Percentiles rank a stretch among this genome's conserved stretches.
phyloP scores from a whole-genome alignment of 75 land plant species.

The Cryptomeria japonica region DNA sequence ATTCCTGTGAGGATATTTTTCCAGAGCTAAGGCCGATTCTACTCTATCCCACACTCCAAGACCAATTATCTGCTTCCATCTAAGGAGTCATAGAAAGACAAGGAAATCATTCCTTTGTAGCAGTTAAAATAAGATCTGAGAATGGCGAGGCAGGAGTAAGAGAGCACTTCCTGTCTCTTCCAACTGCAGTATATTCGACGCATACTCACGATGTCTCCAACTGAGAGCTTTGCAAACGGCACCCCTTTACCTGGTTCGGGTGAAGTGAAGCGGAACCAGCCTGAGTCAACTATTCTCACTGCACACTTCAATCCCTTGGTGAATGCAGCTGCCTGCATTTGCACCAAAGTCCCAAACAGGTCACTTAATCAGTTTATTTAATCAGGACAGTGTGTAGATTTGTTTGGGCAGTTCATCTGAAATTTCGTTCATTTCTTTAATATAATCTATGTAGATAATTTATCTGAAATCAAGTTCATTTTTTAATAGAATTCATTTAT shows the following conservation, averaged over 20 bases:
- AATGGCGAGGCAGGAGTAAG: constrained; percentile 15
- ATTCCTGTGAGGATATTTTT: not conserved
- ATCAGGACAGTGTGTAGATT: too few species aligned
- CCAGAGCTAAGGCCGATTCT: not conserved
- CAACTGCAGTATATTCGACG: not conserved
- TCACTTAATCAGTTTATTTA: too few species aligned
- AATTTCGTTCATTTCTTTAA: too few species aligned
- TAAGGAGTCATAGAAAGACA: constrained; percentile 6
- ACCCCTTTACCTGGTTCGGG: not conserved
- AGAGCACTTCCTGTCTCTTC: constrained; percentile 4
- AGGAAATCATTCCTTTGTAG: not conserved
- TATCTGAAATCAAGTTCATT: too few species aligned
- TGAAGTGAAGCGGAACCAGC: not conserved
- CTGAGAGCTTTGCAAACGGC: not conserved
- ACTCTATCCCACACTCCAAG: constrained; percentile 14
- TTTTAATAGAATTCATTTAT: too few species aligned
- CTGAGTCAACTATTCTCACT: not conserved
- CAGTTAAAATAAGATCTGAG: constrained; percentile 8
- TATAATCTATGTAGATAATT: too few species aligned
- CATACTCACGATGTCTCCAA: not conserved
- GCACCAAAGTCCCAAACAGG: too few species aligned
- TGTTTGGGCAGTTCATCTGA: too few species aligned
- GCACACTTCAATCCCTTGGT: not conserved
- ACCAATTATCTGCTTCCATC: constrained; percentile 6
- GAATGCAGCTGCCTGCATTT: not conserved